A percentile compares a stretch with the other conserved stretches of the same genome.
Evolutionary conservation across 768 basidiomycete species (phyloP).

Genomic region (Podaxis sp.): DNA sequence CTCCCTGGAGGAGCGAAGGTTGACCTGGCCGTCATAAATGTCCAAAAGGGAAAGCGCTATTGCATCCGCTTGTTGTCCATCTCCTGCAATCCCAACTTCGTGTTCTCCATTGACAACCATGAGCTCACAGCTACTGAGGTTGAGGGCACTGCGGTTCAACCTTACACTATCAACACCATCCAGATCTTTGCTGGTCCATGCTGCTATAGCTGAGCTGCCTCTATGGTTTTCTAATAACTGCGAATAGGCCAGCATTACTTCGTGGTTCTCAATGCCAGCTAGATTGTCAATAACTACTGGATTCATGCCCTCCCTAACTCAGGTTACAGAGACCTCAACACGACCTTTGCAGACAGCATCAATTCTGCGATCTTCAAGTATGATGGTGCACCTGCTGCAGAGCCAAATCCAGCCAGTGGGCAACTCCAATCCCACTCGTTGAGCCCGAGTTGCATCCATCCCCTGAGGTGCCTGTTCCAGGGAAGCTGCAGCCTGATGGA

Average conservation of each 20-base stretch:
- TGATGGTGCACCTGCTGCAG: conserved; percentile 29
- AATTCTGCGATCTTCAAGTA: conserved; percentile 29
- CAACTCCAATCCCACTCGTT: not conserved
- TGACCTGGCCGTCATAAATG: conserved; percentile 33
- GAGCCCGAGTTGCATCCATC: conserved; percentile 2
- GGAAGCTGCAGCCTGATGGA: conserved; percentile 28
- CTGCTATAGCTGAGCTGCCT: not conserved
- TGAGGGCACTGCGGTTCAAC: conserved; percentile 30
- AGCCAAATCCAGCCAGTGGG: conserved; percentile 29
- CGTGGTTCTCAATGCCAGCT: conserved; percentile 33
- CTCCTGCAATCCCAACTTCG: conserved; percentile 32
- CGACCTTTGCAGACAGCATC: conserved; percentile 19
- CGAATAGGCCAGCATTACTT: conserved; percentile 42
- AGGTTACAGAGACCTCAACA: conserved; percentile 11
- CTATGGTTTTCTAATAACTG: not conserved
- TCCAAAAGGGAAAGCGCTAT: conserved; percentile 32
- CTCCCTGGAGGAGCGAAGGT: conserved; percentile 30
- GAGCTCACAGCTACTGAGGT: conserved; percentile 37
- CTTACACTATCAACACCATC: conserved; percentile 31
- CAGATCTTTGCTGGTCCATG: conserved; percentile 15
- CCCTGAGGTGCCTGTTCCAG: conserved; percentile 21
- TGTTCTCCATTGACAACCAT: conserved; percentile 47
- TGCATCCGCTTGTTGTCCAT: conserved; percentile 26
- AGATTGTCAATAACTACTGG: conserved; percentile 39
- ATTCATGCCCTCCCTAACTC: conserved; percentile 29